phyloP scores from a whole-genome alignment of 2,329 filamentous ascomycete species.

The Fusarium bulbicola region DNA sequence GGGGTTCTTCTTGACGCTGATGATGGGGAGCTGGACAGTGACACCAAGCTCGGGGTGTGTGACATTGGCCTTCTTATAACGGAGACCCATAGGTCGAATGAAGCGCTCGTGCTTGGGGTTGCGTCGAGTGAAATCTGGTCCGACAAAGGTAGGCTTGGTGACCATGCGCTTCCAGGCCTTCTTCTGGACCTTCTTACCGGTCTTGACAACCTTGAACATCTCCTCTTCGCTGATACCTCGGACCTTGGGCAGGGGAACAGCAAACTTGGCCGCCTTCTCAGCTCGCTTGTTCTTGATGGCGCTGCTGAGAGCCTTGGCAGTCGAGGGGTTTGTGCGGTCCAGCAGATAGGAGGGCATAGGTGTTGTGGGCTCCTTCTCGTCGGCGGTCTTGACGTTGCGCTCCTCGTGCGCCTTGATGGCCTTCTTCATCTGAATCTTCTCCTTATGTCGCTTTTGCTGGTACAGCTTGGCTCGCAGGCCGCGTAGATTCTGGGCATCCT shows the following conservation, averaged over 20 bases:
- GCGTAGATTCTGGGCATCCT: slow-evolving; percentile 92
- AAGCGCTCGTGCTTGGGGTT: slow-evolving; percentile 80
- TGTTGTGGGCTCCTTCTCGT: slow-evolving; percentile 80
- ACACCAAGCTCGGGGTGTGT: slow-evolving; percentile 82
- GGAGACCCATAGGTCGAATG: slow-evolving; percentile 60
- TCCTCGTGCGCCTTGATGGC: slow-evolving; percentile 94
- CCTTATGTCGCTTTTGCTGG: slow-evolving; percentile 91
- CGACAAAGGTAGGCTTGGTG: slow-evolving; percentile 77
- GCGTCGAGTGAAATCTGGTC: slow-evolving; percentile 85
- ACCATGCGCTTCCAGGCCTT: slow-evolving; percentile 80
- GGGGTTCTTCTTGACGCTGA: slow-evolving; percentile 73
- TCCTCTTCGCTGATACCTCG: slow-evolving; percentile 92
- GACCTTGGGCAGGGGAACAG: slow-evolving; percentile 92
- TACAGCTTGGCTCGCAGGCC: slow-evolving; percentile 93
- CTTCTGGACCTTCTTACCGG: slow-evolving; percentile 92
- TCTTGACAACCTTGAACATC: slow-evolving; percentile 97
- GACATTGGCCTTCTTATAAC: slow-evolving; percentile 63
- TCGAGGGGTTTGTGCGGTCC: slow-evolving; percentile 73
- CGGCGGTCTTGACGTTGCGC: slow-evolving; percentile 90
- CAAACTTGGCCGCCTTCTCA: slow-evolving; percentile 94
- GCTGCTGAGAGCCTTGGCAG: slow-evolving; percentile 75
- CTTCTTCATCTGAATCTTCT: slow-evolving; percentile 99
- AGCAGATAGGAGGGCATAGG: slow-evolving; percentile 93
- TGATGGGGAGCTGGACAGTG: slow-evolving; percentile 86
- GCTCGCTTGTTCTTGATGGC: slow-evolving; percentile 95